phyloP scores from a whole-genome alignment of 495 filamentous ascomycete genomes.

The Umbilicaria muhlenbergii region DNA sequence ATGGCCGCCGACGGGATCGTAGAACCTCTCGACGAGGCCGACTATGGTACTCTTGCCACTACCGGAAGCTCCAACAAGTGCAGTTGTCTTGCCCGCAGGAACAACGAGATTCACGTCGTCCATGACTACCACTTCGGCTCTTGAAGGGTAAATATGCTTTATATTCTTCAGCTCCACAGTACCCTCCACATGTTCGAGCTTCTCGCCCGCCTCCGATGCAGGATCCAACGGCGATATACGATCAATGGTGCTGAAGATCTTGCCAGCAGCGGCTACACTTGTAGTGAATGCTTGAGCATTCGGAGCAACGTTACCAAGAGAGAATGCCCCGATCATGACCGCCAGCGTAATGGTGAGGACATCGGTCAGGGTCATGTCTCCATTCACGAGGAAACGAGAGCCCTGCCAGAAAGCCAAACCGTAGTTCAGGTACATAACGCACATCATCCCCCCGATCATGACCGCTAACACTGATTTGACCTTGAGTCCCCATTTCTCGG shows the following conservation, averaged over 20 bases:
- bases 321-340: conserved; percentile 83
- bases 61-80: conserved; percentile 75
- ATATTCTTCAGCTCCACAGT: conserved; percentile 69
- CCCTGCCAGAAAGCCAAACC: conserved; percentile 94
- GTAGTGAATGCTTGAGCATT: conserved; percentile 74
- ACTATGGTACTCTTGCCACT: conserved; percentile 89
- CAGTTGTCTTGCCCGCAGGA: conserved; percentile 74
- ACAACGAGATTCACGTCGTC: conserved; percentile 61
- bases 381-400: conserved; percentile 55
- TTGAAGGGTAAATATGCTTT: conserved; percentile 86
- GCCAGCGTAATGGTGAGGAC: conserved; percentile 75
- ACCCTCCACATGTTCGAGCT: conserved; percentile 55
- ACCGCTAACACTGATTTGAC: conserved; percentile 50
- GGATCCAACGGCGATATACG: conserved; percentile 79
- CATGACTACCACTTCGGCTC: conserved; percentile 81
- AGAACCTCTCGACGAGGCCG: conserved; percentile 84
- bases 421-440: conserved; percentile 75
- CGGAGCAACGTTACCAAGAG: conserved; percentile 75
- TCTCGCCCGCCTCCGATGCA: conserved; percentile 50
- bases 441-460: conserved; percentile 74
- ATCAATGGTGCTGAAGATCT: conserved; percentile 89
- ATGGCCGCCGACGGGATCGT: conserved; percentile 66
- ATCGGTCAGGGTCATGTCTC: conserved; percentile 35
- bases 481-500: conserved; percentile 64
- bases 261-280: conserved; percentile 64